Evolutionary conservation across 495 filamentous ascomycete genomes (phyloP).

Genomic region (Beverwykella pulmonaria): DNA sequence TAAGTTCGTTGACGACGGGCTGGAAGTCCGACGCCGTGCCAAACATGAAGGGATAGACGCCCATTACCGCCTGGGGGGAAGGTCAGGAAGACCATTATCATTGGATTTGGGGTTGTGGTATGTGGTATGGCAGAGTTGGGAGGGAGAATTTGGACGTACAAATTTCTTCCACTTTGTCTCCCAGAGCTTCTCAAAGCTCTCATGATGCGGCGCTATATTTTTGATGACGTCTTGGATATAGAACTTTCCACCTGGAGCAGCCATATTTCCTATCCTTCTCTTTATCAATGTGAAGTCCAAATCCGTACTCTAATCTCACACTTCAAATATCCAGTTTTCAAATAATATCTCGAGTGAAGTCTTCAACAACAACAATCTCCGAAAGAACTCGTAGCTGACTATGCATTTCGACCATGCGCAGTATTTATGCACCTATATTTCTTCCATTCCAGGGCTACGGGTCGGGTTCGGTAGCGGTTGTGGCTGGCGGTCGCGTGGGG

Average conservation of each 20-base stretch:
- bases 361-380: too few species aligned
- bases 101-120: neutral
- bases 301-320: too few species aligned
- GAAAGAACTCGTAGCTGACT: too few species aligned
- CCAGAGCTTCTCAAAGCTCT: slow-evolving; percentile 74
- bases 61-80: slow-evolving; percentile 56
- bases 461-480: neutral
- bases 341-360: too few species aligned
- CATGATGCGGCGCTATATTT: slow-evolving; percentile 58
- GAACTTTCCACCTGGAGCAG: slow-evolving; percentile 37
- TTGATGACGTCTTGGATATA: slow-evolving; percentile 52
- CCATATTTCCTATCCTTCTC: slow-evolving; percentile 29
- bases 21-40: slow-evolving; percentile 69
- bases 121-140: neutral
- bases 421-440: neutral
- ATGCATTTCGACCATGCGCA: neutral
- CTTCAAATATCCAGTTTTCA: too few species aligned
- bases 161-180: slow-evolving; percentile 78
- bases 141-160: slow-evolving; percentile 47
- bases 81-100: neutral
- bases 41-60: slow-evolving; percentile 81
- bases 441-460: neutral
- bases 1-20: slow-evolving; percentile 67
- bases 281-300: too few species aligned
- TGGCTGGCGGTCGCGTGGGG: neutral